phyloP scores from a whole-genome alignment of 2,329 filamentous ascomycete genomes.

The Phaeosphaeria sp. region DNA sequence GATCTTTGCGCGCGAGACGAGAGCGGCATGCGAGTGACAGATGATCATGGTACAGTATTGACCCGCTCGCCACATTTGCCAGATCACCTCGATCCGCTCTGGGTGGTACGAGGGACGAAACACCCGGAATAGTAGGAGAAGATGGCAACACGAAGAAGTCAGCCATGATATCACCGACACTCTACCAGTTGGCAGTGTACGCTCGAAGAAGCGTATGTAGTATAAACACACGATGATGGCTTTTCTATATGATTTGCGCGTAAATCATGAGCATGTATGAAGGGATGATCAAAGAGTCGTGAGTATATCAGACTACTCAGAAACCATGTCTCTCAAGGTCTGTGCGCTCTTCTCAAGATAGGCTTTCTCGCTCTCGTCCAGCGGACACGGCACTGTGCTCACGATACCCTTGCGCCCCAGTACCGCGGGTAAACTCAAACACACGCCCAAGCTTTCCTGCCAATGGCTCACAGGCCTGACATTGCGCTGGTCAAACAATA shows the following conservation, averaged over 20 bases:
- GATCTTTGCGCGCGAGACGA: constrained; percentile 53
- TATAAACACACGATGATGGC: too few relatives aligned
- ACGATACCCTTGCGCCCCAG: constrained; percentile 21
- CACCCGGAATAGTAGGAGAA: not conserved
- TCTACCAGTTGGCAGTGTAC: too few relatives aligned
- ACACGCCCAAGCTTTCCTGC: constrained; percentile 17
- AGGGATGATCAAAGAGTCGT: too few relatives aligned
- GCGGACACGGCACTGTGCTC: constrained; percentile 10
- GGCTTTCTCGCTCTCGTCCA: constrained; percentile 14
- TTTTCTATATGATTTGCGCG: too few relatives aligned
- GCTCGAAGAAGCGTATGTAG: too few relatives aligned
- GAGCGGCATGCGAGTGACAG: constrained; percentile 23
- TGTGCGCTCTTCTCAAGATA: constrained; percentile 17
- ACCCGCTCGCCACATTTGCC: constrained; percentile 15
- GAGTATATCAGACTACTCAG: too few relatives aligned
- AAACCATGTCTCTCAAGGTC: constrained; percentile 22
- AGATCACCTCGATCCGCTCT: constrained; percentile 33
- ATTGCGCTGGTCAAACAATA: constrained; percentile 19
- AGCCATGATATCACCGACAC: too few relatives aligned
- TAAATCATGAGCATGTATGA: too few relatives aligned
- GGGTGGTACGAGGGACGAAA: constrained; percentile 34
- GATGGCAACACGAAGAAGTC: not conserved
- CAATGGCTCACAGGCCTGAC: constrained; percentile 20
- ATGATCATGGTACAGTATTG: constrained; percentile 27
- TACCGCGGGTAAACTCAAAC: constrained; percentile 24